phyloP scores from a whole-genome alignment of 2,329 filamentous ascomycete species.

The Ascochyta fabae region DNA sequence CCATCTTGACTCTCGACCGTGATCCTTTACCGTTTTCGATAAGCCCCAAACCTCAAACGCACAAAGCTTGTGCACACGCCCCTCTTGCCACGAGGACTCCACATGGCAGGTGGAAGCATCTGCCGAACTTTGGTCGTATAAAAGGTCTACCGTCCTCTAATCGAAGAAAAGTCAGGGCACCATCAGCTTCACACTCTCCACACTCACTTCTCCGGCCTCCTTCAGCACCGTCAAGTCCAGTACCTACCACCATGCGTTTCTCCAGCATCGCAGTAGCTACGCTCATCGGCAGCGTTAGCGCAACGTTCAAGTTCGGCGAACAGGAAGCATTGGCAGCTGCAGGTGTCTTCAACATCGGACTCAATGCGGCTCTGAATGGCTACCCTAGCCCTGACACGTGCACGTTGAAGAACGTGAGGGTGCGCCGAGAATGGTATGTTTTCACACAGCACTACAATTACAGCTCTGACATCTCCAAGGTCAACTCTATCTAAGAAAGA shows the following conservation, averaged over 20 bases:
- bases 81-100: conserved; percentile 4
- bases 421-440: conserved; percentile 54
- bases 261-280: conserved; percentile 17
- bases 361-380: conserved; percentile 31
- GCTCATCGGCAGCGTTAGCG: conserved; percentile 23
- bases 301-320: conserved; percentile 23
- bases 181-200: neutral
- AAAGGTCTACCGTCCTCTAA: neutral
- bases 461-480: conserved; percentile 16
- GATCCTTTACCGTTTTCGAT: conserved; percentile 1
- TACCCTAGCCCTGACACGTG: conserved; percentile 35
- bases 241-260: conserved; percentile 26
- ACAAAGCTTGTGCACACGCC: conserved; percentile 1
- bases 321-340: conserved; percentile 43
- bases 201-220: neutral
- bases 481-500: conserved; percentile 26
- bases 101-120: neutral
- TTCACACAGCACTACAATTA: fast-evolving
- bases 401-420: conserved; percentile 46
- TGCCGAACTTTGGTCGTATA: conserved; percentile 3
- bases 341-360: conserved; percentile 43
- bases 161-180: neutral
- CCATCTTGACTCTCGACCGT: conserved; percentile 1
- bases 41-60: neutral
- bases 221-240: neutral